Conservation (phyloP, 2,329 filamentous ascomycete species). For the Arthrobotrys pseudoclavata region DNA sequence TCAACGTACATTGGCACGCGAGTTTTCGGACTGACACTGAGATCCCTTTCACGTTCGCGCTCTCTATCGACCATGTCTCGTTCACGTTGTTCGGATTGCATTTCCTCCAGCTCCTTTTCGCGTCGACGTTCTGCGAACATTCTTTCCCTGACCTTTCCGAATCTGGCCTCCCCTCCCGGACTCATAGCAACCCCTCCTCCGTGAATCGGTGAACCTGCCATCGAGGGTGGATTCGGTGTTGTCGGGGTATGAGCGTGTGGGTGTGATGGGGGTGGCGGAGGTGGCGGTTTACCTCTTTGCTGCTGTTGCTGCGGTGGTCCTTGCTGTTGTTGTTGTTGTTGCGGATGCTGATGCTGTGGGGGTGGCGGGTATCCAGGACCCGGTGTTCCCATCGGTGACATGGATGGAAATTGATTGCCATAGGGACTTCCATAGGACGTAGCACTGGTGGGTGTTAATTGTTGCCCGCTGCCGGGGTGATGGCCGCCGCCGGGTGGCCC, state of each 20-base stretch:
- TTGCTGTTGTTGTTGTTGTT: conserved; percentile 27
- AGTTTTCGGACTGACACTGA: conserved; percentile 85
- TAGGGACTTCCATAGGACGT: conserved; percentile 54
- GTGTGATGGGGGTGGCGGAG: conserved; percentile 37
- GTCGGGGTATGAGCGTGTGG: conserved; percentile 53
- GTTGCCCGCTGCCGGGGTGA: conserved; percentile 24
- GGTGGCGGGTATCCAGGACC: conserved; percentile 39
- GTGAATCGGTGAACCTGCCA: conserved; percentile 45
- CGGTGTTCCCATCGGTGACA: conserved; percentile 55
- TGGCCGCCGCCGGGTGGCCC: conserved; percentile 38
- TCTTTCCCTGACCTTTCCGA: conserved; percentile 50
- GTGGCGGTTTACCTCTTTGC: conserved; percentile 36
- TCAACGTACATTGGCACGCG: conserved; percentile 67
- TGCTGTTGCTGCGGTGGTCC: conserved; percentile 44
- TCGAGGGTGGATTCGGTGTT: conserved; percentile 34
- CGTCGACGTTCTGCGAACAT: conserved; percentile 55
- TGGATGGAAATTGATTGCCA: conserved; percentile 35
- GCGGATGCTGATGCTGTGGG: conserved; percentile 30
- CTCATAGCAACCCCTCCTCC: conserved; percentile 43
- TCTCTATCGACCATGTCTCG: conserved; percentile 47
- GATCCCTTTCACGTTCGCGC: conserved; percentile 72
- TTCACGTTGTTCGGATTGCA: conserved; percentile 55
- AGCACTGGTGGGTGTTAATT: conserved; percentile 57
- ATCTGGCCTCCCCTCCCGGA: conserved; percentile 29
- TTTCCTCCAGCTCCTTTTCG: conserved; percentile 51